Evolutionary conservation across 2,329 filamentous ascomycete genomes (phyloP).

Genomic region (Arthrobotrys entomopaga): DNA sequence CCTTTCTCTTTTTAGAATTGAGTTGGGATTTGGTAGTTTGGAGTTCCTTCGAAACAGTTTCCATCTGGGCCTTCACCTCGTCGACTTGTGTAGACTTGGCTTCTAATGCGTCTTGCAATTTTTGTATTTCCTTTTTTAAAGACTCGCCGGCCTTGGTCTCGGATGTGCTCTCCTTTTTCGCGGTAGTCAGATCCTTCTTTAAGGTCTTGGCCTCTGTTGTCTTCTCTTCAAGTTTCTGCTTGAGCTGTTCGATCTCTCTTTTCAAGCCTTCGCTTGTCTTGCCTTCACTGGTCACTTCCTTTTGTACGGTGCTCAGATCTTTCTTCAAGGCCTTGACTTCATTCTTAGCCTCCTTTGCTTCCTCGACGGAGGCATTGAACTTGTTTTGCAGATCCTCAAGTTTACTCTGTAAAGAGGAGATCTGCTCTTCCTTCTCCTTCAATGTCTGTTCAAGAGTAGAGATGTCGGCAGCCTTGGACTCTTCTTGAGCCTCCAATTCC

Average conservation of each 20-base stretch:
- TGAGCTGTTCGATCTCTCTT: slow-evolving; percentile 28
- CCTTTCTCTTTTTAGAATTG: slow-evolving; percentile 55
- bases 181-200: slow-evolving; percentile 46
- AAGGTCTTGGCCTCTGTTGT: slow-evolving; percentile 40
- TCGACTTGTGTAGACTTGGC: slow-evolving; percentile 31
- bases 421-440: slow-evolving; percentile 64
- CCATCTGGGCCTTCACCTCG: slow-evolving; percentile 41
- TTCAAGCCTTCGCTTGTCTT: slow-evolving; percentile 46
- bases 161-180: slow-evolving; percentile 45
- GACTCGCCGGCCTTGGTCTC: slow-evolving; percentile 42
- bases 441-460: slow-evolving; percentile 62
- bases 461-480: slow-evolving; percentile 3
- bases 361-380: slow-evolving; percentile 54
- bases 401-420: slow-evolving; percentile 64
- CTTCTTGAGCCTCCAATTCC: slow-evolving; percentile 30
- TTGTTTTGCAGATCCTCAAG: slow-evolving; percentile 62
- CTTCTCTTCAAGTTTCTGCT: slow-evolving; percentile 46
- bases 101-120: slow-evolving; percentile 36
- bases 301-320: slow-evolving; percentile 42
- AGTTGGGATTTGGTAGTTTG: slow-evolving; percentile 45
- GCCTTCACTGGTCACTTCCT: slow-evolving; percentile 39
- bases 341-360: slow-evolving; percentile 60
- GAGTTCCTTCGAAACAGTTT: slow-evolving; percentile 40
- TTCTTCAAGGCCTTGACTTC: slow-evolving; percentile 49
- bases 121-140: slow-evolving; percentile 38